phyloP scores from a whole-genome alignment of 352 stramenopile genomes.

The Globisporangium yorkense region DNA sequence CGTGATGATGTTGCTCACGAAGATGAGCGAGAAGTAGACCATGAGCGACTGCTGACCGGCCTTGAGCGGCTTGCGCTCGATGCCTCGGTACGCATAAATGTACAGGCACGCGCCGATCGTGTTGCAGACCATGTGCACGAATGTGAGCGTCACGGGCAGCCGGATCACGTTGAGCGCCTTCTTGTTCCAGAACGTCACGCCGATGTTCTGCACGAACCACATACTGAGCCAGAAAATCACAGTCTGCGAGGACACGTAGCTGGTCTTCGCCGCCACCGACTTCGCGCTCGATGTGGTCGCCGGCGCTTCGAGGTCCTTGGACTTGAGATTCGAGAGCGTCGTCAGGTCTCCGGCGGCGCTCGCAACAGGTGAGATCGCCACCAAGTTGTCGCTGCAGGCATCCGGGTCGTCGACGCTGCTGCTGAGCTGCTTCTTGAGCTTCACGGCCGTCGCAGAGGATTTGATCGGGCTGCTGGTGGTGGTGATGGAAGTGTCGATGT shows the following conservation, averaged over 20 bases:
- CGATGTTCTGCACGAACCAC: slow-evolving; percentile 91
- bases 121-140: slow-evolving; percentile 94
- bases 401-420: neutral
- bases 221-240: slow-evolving; percentile 80
- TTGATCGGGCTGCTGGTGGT: neutral
- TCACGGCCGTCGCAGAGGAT: neutral
- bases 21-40: slow-evolving; percentile 90
- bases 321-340: slow-evolving; percentile 20
- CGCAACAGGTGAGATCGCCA: neutral
- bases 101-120: slow-evolving; percentile 80
- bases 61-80: slow-evolving; percentile 64
- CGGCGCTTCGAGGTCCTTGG: slow-evolving; percentile 18
- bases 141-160: slow-evolving; percentile 80
- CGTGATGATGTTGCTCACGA: slow-evolving; percentile 94
- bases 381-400: neutral
- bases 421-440: slow-evolving; percentile 7
- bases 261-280: slow-evolving; percentile 53
- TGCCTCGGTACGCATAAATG: slow-evolving; percentile 60
- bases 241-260: slow-evolving; percentile 56
- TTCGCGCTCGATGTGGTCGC: slow-evolving; percentile 62
- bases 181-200: slow-evolving; percentile 95
- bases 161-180: slow-evolving; percentile 73
- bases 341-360: neutral
- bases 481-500: neutral
- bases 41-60: slow-evolving; percentile 63